Evolutionary conservation across 441 rosid genomes (phyloP).

Genomic region (Biscutella laevigata): DNA sequence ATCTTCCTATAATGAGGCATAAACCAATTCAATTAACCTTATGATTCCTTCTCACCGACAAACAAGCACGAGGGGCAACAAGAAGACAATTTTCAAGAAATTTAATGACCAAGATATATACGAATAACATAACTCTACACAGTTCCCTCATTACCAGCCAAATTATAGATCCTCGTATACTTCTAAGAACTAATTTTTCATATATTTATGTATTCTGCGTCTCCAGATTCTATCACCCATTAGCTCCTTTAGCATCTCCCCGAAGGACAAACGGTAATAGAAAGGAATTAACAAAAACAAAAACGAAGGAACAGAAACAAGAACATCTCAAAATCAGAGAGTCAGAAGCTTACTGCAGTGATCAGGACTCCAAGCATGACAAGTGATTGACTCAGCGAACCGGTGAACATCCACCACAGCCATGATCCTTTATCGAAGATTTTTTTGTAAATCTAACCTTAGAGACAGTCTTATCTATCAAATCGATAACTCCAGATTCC

Average conservation of each 20-base stretch:
- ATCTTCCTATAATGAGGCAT: not conserved
- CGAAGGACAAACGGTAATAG: conserved; percentile 3
- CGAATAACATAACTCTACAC: not conserved
- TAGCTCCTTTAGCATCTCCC: too few species aligned
- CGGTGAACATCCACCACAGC: conserved; percentile 65
- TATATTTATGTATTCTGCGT: too few species aligned
- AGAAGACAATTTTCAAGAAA: too few species aligned
- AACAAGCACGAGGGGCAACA: not conserved
- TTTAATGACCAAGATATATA: not conserved
- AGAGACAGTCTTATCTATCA: not conserved
- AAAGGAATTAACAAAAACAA: too few species aligned
- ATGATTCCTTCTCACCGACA: not conserved
- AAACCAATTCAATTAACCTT: not conserved
- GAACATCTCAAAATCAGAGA: not conserved
- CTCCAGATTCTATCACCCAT: too few species aligned
- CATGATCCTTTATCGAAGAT: conserved; percentile 35
- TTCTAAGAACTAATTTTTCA: too few species aligned
- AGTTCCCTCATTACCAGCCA: not conserved
- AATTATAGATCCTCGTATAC: not conserved
- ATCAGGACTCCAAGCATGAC: conserved; percentile 98
- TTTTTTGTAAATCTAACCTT: not conserved
- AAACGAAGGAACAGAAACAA: not conserved
- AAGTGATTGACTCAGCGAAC: conserved; percentile 76
- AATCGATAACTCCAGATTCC: not conserved
- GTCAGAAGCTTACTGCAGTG: conserved; percentile 42